Evolutionary conservation across 495 filamentous ascomycete genomes (phyloP).

Genomic region (Thermothielavioides terrestris): DNA sequence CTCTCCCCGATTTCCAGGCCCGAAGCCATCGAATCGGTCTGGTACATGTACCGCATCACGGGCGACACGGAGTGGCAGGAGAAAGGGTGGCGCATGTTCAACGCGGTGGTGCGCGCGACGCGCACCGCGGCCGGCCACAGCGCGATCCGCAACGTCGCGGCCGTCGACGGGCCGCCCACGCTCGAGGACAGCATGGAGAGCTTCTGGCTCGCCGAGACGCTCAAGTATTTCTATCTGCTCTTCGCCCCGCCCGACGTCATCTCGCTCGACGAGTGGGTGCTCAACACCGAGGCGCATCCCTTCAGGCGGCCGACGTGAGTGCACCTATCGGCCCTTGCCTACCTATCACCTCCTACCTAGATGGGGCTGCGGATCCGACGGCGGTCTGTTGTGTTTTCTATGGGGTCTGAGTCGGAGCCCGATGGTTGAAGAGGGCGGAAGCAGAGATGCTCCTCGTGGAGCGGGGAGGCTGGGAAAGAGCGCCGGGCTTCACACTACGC

Average conservation of each 20-base stretch:
- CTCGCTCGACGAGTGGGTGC: slow-evolving; percentile 75
- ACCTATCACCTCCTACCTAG: too few relatives aligned
- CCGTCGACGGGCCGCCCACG: slow-evolving; percentile 6
- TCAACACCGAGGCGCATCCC: slow-evolving; percentile 57
- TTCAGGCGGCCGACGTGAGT: slow-evolving; percentile 40
- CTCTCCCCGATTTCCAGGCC: slow-evolving; percentile 46
- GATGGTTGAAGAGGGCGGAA: too few relatives aligned
- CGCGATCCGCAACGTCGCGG: slow-evolving; percentile 62
- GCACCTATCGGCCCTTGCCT: neutral
- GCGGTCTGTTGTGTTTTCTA: too few relatives aligned
- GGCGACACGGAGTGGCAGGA: slow-evolving; percentile 72
- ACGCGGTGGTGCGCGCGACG: slow-evolving; percentile 60
- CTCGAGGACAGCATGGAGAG: slow-evolving; percentile 48
- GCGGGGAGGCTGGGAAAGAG: too few relatives aligned
- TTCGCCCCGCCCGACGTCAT: slow-evolving; percentile 67
- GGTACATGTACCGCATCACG: slow-evolving; percentile 90
- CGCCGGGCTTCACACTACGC: too few relatives aligned
- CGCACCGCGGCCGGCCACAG: slow-evolving; percentile 58
- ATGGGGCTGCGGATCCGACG: too few relatives aligned
- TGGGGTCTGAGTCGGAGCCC: too few relatives aligned
- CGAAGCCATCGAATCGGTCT: slow-evolving; percentile 91
- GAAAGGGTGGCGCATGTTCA: slow-evolving; percentile 87
- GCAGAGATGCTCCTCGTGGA: too few relatives aligned
- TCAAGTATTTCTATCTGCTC: slow-evolving; percentile 91
- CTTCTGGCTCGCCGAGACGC: slow-evolving; percentile 68